Evolutionary conservation across 1,284 basidiomycete species (phyloP).

Genomic region (Microbotryum intermedium): DNA sequence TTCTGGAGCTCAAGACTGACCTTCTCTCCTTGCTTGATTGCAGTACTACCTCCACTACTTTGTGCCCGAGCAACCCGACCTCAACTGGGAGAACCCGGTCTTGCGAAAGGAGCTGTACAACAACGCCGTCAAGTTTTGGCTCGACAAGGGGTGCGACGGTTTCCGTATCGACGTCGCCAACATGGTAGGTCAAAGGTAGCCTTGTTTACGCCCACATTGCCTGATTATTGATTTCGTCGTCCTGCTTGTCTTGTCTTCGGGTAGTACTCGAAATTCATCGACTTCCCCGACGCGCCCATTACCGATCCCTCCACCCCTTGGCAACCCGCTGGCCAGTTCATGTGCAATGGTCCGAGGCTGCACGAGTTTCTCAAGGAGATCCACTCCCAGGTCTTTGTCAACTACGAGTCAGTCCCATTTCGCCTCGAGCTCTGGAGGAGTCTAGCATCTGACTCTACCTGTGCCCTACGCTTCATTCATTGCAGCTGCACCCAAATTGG

Average conservation of each 20-base stretch:
- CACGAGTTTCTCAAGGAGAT: slow-evolving; percentile 63
- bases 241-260: not conserved
- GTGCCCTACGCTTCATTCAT: too few relatives aligned
- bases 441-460: too few relatives aligned
- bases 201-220: too few relatives aligned
- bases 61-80: slow-evolving; percentile 61
- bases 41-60: slow-evolving; percentile 65
- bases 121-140: slow-evolving; percentile 64
- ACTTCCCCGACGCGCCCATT: slow-evolving; percentile 37
- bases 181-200: too few relatives aligned
- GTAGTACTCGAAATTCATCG: slow-evolving; percentile 13
- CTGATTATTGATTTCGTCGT: too few relatives aligned
- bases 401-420: slow-evolving; percentile 40
- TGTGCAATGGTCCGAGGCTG: slow-evolving; percentile 48
- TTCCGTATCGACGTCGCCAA: slow-evolving; percentile 45
- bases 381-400: slow-evolving; percentile 50
- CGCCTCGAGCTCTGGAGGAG: too few relatives aligned
- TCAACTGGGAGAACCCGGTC: slow-evolving; percentile 63
- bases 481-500: slow-evolving; percentile 56
- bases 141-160: slow-evolving; percentile 61
- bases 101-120: slow-evolving; percentile 39
- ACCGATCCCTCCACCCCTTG: slow-evolving; percentile 7
- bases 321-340: not conserved
- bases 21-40: not conserved
- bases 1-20: too few relatives aligned